A percentile compares a stretch with the other conserved stretches of the same genome.
phyloP scores from a whole-genome alignment of 2,329 filamentous ascomycete genomes.

The Ceratocystis huliohia region DNA sequence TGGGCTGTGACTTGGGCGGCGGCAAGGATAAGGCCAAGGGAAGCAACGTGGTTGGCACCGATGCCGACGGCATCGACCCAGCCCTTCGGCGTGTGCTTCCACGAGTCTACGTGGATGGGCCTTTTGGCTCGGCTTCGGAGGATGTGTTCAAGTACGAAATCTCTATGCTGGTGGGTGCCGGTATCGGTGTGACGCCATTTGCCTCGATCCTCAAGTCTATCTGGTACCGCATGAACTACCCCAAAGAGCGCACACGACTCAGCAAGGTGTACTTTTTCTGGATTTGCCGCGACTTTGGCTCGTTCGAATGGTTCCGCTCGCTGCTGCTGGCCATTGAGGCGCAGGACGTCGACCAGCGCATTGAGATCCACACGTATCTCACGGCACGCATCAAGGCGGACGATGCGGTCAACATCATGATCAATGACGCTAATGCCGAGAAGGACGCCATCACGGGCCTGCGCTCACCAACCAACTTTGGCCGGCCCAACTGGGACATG shows the following conservation, averaged over 20 bases:
- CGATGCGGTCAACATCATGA: slow-evolving; percentile 84
- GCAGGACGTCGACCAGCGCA: slow-evolving; percentile 69
- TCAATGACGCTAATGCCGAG: slow-evolving; percentile 75
- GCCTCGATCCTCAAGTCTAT: slow-evolving; percentile 81
- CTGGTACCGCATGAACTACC: slow-evolving; percentile 88
- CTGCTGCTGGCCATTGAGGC: slow-evolving; percentile 74
- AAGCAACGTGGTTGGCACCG: slow-evolving; percentile 57
- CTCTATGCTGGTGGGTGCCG: slow-evolving; percentile 64
- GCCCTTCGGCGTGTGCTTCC: slow-evolving; percentile 61
- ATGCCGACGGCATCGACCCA: slow-evolving; percentile 52
- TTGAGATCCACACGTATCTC: slow-evolving; percentile 82
- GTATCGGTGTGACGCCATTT: slow-evolving; percentile 78
- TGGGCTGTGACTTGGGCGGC: slow-evolving; percentile 56
- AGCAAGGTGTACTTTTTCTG: slow-evolving; percentile 89
- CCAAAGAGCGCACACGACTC: slow-evolving; percentile 63
- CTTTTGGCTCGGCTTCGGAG: slow-evolving; percentile 74
- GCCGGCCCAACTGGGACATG: slow-evolving; percentile 80
- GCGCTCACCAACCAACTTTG: slow-evolving; percentile 72
- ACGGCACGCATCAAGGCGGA: slow-evolving; percentile 78
- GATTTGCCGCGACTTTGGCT: slow-evolving; percentile 79
- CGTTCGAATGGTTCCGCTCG: slow-evolving; percentile 82
- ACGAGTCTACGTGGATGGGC: slow-evolving; percentile 70
- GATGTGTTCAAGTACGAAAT: slow-evolving; percentile 85
- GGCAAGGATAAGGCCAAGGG: slow-evolving; percentile 33
- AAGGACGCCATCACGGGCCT: slow-evolving; percentile 76